Conservation (phyloP, 2,329 filamentous ascomycete species). For the Akanthomyces dipterigenus region DNA sequence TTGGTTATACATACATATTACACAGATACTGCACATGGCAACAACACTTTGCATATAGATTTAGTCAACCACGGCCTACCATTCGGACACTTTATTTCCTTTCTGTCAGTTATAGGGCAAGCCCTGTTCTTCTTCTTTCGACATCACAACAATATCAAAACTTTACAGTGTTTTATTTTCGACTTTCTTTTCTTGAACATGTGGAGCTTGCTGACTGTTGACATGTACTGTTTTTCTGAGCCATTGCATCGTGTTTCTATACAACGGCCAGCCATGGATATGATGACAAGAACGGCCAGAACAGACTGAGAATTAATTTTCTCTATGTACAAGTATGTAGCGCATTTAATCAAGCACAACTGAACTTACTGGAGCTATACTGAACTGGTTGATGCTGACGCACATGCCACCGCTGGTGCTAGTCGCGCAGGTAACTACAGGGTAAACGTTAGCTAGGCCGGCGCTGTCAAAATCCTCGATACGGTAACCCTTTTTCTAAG, state of each 20-base stretch:
- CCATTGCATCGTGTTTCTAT: background rate
- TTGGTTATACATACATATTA: background rate
- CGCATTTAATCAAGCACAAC: background rate
- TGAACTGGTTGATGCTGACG: no score
- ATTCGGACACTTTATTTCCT: background rate
- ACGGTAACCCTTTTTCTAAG: no score
- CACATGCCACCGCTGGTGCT: no score
- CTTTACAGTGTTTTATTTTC: background rate
- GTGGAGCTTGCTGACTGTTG: background rate
- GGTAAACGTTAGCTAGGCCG: no score
- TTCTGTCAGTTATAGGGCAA: background rate
- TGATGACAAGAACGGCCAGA: background rate
- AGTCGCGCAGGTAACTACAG: no score
- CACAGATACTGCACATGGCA: background rate
- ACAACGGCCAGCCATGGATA: background rate
- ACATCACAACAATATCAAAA: background rate
- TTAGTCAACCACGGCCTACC: constrained; percentile 1
- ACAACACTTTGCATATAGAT: constrained; percentile 1
- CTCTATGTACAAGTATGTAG: background rate
- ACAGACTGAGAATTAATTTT: constrained; percentile 10
- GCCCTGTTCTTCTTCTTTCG: background rate
- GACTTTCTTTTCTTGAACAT: background rate
- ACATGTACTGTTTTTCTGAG: background rate
- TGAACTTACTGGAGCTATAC: background rate
- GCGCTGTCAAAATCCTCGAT: no score